Evolutionary conservation across 306 rosid species (phyloP).

Genomic region (Ammopiptanthus mongolicus): DNA sequence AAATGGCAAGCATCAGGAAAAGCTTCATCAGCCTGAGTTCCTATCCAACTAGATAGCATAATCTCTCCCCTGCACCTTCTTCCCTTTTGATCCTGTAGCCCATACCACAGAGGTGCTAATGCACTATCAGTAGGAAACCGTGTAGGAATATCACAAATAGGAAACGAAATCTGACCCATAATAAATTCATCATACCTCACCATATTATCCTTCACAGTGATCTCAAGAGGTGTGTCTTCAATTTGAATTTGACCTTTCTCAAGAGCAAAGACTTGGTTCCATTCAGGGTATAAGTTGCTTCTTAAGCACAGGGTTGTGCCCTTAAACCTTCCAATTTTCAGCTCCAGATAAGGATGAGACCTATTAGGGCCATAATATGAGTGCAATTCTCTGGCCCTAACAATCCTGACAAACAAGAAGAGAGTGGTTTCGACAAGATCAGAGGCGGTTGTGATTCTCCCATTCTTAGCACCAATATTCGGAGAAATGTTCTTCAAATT

Average conservation of each 20-base stretch:
- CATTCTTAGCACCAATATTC: conserved; percentile 17
- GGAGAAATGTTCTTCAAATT: conserved; percentile 28
- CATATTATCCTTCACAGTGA: conserved; percentile 4
- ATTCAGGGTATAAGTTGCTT: conserved; percentile 13
- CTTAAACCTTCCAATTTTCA: conserved; percentile 22
- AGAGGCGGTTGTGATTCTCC: conserved; percentile 7
- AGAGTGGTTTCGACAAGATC: conserved; percentile 31
- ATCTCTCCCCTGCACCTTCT: conserved; percentile 13
- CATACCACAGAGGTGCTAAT: conserved; percentile 24
- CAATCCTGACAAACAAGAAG: conserved; percentile 31
- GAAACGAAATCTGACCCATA: neutral
- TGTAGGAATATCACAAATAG: conserved; percentile 20
- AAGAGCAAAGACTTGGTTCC: conserved; percentile 37
- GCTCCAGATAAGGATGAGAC: conserved; percentile 23
- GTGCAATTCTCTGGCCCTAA: conserved; percentile 17
- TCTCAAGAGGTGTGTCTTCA: conserved; percentile 20
- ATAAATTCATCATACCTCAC: neutral
- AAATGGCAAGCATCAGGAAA: conserved; percentile 30
- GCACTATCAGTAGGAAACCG: conserved; percentile 26
- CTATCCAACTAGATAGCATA: conserved; percentile 37
- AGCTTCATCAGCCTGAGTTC: conserved; percentile 36
- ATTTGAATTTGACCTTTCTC: conserved; percentile 5
- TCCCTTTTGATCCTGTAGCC: conserved; percentile 14
- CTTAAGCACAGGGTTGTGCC: conserved; percentile 1
- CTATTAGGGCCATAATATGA: neutral